These are phyloP conservation scores for Rutidosis leptorrhynchoides DNA, from an alignment of 129 eudicot species.

Conservation along the genomic window DNA sequence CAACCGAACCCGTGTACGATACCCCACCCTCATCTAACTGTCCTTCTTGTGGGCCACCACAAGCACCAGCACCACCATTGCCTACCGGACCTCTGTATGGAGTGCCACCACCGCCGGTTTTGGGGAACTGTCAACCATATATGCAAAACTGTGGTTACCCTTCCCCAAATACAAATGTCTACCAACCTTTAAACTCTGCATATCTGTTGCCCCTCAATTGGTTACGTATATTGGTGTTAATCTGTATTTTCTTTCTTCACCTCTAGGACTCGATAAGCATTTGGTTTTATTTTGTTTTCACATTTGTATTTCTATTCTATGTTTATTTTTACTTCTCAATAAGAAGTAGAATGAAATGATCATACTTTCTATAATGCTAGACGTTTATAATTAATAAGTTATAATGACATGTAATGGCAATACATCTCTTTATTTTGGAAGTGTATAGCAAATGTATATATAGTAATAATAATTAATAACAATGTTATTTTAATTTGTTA, in stretches of 20 bases:
- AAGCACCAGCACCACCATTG: slow-evolving; percentile 28
- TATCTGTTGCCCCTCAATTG: slow-evolving; percentile 16
- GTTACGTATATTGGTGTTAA: slow-evolving; percentile 3
- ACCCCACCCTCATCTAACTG: slow-evolving; percentile 13
- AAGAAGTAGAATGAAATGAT: background rate
- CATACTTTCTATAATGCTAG: background rate
- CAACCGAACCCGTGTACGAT: slow-evolving; percentile 15
- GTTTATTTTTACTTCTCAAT: slow-evolving; percentile 12
- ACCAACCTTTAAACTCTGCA: slow-evolving; percentile 33
- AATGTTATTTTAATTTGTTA: too few relatives aligned
- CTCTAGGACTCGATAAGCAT: slow-evolving; percentile 3
- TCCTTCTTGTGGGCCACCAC: slow-evolving; percentile 22
- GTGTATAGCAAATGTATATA: too few relatives aligned
- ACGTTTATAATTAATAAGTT: background rate
- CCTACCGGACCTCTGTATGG: slow-evolving; percentile 20
- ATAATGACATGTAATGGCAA: background rate
- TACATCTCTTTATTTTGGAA: too few relatives aligned
- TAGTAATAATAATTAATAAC: too few relatives aligned
- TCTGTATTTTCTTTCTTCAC: slow-evolving; percentile 18
- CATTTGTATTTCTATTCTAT: background rate
- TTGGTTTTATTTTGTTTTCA: background rate
- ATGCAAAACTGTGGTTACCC: slow-evolving; percentile 36
- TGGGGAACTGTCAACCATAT: slow-evolving; percentile 22
- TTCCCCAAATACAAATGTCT: slow-evolving; percentile 27
- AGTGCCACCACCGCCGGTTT: slow-evolving; percentile 22